Base-by-base conservation (phyloP, 2,329 filamentous ascomycete species). In the Davidsoniella australis region DNA sequence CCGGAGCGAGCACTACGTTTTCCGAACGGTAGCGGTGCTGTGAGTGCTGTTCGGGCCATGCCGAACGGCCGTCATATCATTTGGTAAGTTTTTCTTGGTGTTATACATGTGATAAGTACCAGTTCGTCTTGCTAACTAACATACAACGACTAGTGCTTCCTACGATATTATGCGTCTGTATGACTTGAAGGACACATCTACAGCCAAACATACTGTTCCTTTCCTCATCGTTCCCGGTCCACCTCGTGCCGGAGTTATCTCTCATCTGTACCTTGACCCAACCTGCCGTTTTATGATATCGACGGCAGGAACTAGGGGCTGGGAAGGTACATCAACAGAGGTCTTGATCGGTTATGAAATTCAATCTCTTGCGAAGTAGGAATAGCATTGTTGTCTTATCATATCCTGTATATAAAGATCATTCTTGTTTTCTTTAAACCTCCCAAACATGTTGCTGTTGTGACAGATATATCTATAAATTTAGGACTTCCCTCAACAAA, bases 171-270 rank as follows among this genome's bases (percentile, higher is more conserved):
- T 98, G 12, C 78, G 91, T 3, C 73, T 98, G 0, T 98, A 96
- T 61, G 91, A 98, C 60, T 69, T 96, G 16, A 77, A 78, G 42
- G 76, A 83, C 47, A 73, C 76, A 29, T 70, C 74, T 20, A 66
- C 71, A 1, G 69, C 73, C 38, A 85, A 80, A 58, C 82, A 86
- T 60, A 84, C 85, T 0, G 86, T 94, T 0, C 91, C 91, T 0
- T 98, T 96, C 63, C 73, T 94, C n/a, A 95, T 98, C 56, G 81
- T 98, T 20, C 91, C 91, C 0, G 91, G 91, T 0, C 91, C 77
- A 0, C 77, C 77, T 0, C 63, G 86, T 14, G 88, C 88, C 0
- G 89, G 89, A 41, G 85, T 94, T 40, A 89, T 95, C 40, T 85
- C 82, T 0, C 79, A 82, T 53, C 67, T 96, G 8, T 91, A 89